These are phyloP conservation scores for Carex parvula DNA, from an alignment of 176 grass and related monocot genomes.

Conservation along the genomic window DNA sequence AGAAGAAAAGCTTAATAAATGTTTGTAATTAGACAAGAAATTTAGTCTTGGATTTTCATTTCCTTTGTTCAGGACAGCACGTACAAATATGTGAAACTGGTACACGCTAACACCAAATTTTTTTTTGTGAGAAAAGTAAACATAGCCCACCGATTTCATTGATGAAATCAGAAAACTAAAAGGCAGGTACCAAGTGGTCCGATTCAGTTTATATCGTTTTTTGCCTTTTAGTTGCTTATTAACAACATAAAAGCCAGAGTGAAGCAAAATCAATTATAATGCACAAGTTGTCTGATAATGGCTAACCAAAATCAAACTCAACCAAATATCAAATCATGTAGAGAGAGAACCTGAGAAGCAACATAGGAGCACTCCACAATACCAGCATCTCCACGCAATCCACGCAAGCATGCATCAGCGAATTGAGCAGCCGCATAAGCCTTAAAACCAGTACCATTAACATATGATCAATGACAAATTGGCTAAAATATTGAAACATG, in stretches of 20 bases:
- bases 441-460: slow-evolving; percentile 27
- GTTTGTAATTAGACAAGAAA: not conserved
- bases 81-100: not conserved
- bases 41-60: not conserved
- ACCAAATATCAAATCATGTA: slow-evolving; percentile 14
- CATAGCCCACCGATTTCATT: too few species aligned
- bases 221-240: not conserved
- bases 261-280: not conserved
- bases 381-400: slow-evolving; percentile 60
- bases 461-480: not conserved
- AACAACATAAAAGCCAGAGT: not conserved
- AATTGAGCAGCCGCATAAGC: slow-evolving; percentile 77
- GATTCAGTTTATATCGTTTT: not conserved
- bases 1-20: not conserved
- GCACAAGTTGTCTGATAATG: not conserved
- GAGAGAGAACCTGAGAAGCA: slow-evolving; percentile 51
- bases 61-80: not conserved
- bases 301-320: too few species aligned
- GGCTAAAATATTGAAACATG: not conserved
- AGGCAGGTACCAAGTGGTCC: too few species aligned
- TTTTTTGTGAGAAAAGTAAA: too few species aligned
- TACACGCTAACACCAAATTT: not conserved
- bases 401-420: slow-evolving; percentile 73
- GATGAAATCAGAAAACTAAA: too few species aligned
- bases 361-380: slow-evolving; percentile 87